phyloP scores from a whole-genome alignment of 2,329 filamentous ascomycete species.

The Pestalotiopsis sp. region DNA sequence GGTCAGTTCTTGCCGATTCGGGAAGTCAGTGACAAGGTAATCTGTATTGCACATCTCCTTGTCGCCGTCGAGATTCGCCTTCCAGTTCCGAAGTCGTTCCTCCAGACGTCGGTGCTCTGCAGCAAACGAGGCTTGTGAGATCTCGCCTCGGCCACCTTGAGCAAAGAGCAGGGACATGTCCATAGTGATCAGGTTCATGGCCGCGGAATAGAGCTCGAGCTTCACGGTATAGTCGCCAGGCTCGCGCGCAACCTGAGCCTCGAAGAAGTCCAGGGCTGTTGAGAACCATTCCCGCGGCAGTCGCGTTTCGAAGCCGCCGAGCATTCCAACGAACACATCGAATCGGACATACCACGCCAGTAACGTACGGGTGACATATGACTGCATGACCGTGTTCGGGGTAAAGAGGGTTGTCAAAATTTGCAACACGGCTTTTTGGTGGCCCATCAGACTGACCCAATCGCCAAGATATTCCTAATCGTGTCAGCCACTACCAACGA shows the following conservation, averaged over 20 bases:
- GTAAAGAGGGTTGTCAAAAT: slow-evolving; percentile 80
- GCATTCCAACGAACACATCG: slow-evolving; percentile 80
- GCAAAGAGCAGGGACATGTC: slow-evolving; percentile 82
- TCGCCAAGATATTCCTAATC: slow-evolving; percentile 88
- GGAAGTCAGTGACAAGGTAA: slow-evolving; percentile 67
- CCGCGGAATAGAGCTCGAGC: slow-evolving; percentile 67
- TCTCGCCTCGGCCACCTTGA: slow-evolving; percentile 63
- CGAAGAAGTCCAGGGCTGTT: slow-evolving; percentile 64
- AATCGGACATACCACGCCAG: slow-evolving; percentile 91
- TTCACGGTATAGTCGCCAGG: slow-evolving; percentile 67
- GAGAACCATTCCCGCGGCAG: slow-evolving; percentile 80
- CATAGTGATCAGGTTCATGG: slow-evolving; percentile 72
- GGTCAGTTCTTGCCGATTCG: slow-evolving; percentile 51
- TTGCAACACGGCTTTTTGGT: slow-evolving; percentile 86
- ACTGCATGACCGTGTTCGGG: slow-evolving; percentile 73
- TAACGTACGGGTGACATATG: slow-evolving; percentile 71
- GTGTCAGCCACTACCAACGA: slow-evolving; percentile 17
- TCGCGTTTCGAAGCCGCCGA: slow-evolving; percentile 76
- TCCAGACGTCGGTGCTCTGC: slow-evolving; percentile 60
- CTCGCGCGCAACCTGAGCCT: slow-evolving; percentile 57
- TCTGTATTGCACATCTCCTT: slow-evolving; percentile 62
- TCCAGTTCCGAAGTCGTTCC: slow-evolving; percentile 51
- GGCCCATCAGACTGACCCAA: slow-evolving; percentile 90
- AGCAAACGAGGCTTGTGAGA: slow-evolving; percentile 67
- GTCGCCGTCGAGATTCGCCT: slow-evolving; percentile 53